Percentiles rank a stretch among this genome's conserved stretches.
Conservation (phyloP, 768 basidiomycete genomes). For the Calocera cornea region DNA sequence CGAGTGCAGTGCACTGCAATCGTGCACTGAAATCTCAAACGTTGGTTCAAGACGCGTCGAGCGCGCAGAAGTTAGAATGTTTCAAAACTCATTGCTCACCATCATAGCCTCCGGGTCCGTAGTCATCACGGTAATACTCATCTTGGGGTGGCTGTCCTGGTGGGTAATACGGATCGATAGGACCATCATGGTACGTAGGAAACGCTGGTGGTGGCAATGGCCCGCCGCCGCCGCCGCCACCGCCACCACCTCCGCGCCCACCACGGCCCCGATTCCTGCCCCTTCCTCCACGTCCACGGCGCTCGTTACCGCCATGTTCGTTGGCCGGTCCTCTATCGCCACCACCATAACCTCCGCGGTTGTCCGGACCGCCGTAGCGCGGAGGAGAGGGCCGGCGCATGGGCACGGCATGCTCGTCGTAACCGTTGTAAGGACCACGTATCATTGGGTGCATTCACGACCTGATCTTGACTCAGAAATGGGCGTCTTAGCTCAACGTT, state of each 20-base stretch:
- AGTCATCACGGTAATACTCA: constrained; percentile 44
- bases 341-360: constrained; percentile 24
- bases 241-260: constrained; percentile 24
- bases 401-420: constrained; percentile 34
- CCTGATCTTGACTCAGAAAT: neutral
- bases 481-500: neutral
- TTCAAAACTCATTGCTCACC: constrained; percentile 53
- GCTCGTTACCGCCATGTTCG: constrained; percentile 35
- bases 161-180: constrained; percentile 6
- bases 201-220: constrained; percentile 47
- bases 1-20: neutral
- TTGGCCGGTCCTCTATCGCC: constrained; percentile 57
- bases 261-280: constrained; percentile 39
- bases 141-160: constrained; percentile 25
- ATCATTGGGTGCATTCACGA: neutral
- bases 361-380: neutral
- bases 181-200: constrained; percentile 9
- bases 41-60: neutral
- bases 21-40: neutral
- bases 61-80: constrained; percentile 21
- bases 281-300: constrained; percentile 29
- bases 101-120: constrained; percentile 59
- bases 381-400: constrained; percentile 52
- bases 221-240: constrained; percentile 43
- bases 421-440: constrained; percentile 74